Base-by-base conservation (phyloP, 1,284 basidiomycete species). In the Moniliophthora roreri region DNA sequence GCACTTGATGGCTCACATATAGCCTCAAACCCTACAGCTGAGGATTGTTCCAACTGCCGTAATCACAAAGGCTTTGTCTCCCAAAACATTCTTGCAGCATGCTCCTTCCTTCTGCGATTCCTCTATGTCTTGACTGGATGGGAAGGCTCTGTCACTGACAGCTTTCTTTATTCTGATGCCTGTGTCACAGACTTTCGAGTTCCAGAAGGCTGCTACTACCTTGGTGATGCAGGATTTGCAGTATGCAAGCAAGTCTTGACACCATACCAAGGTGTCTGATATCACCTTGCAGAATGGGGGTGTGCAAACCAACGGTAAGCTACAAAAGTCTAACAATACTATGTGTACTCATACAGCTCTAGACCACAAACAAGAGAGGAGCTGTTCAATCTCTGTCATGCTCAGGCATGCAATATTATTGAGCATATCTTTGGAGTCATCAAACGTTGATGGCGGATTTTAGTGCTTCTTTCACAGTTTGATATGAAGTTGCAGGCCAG, bases 181-280 rank as follows among this genome's bases (percentile, higher is more conserved):
- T 54, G 56, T 15, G 13, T 58, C 1, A 41, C 39, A 1, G 66
- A 70, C 52, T 61, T 75, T 21, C 11, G 3, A 0, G 63, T 75
- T 39, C 69, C 71, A 5, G 34, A 35, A 0, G 62, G 66, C 8
- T 67, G 67, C 49, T 69, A 57, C 50, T 75, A 73, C 50, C 63
- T 76, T 34, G 72, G 65, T 7, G 71, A 75, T 69, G 72, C 71
- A 9, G 70, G 74, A 0, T 77, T 72, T 64, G 58, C 56, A 4
- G 16, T 57, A 0, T 69, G 64, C 59, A 62, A 69, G 53, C 36
- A 56, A 1, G 53, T 76, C 0, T 60, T 77, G 18, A 56, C 66
- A 21, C 71, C 65, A 13, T 73, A 67, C 52, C 59, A 53, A 51
- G 60, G 58, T 18, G 56, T 63, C 1, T 55, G 61, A 0, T 73